Percentiles rank a stretch among this genome's conserved stretches.
Conservation (phyloP, 345 rosid genomes). For the Arabidopsis arenosa region DNA sequence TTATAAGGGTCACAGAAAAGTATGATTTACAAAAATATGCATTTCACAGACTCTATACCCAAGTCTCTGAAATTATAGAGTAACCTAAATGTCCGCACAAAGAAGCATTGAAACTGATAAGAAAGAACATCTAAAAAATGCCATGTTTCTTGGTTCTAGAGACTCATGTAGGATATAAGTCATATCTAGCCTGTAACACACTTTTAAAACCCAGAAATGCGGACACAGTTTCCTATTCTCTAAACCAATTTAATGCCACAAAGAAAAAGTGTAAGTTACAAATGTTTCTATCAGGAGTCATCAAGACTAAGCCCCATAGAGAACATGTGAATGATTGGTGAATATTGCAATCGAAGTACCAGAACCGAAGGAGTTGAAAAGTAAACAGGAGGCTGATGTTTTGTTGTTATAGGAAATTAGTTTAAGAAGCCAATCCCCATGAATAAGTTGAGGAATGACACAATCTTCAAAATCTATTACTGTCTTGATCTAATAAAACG, state of each 20-base stretch:
- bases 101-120: not conserved
- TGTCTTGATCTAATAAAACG: constrained; percentile 6
- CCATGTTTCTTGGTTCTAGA: not conserved
- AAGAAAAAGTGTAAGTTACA: not conserved
- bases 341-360: not conserved
- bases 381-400: not conserved
- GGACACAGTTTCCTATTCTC: not conserved
- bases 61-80: not conserved
- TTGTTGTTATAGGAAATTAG: not conserved
- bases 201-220: not conserved
- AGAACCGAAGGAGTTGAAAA: not conserved
- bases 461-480: constrained; percentile 8
- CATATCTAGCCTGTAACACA: not conserved
- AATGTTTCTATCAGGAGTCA: constrained; percentile 9
- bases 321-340: not conserved
- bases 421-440: not conserved
- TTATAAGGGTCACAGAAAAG: constrained; percentile 15
- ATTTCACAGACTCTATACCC: not conserved
- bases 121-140: not conserved
- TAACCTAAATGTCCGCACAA: not conserved
- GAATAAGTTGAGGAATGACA: not conserved
- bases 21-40: constrained; percentile 15
- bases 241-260: not conserved
- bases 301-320: not conserved
- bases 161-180: not conserved